phyloP scores from a whole-genome alignment of 306 rosid genomes.

The Sophora flavescens region DNA sequence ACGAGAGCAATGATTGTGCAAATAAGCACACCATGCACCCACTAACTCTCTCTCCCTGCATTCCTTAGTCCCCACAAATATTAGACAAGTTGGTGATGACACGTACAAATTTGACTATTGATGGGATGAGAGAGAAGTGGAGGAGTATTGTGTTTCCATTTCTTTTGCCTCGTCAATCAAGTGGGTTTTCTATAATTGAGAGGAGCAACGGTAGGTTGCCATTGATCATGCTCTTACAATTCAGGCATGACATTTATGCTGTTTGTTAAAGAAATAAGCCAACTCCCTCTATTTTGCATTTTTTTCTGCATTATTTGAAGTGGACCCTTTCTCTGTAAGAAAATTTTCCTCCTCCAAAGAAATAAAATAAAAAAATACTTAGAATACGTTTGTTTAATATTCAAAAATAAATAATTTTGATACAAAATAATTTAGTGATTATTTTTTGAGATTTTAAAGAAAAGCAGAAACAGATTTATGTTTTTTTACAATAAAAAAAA shows the following conservation, averaged over 20 bases:
- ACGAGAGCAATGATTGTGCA: constrained; percentile 89
- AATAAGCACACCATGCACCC: constrained; percentile 70
- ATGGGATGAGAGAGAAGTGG: not conserved
- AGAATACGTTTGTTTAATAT: no score
- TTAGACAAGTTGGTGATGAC: constrained; percentile 35
- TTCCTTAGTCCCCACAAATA: constrained; percentile 20
- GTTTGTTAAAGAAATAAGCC: constrained; percentile 21
- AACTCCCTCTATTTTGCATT: not conserved
- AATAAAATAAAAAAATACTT: no score
- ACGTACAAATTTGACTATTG: constrained; percentile 46
- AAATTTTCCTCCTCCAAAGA: no score
- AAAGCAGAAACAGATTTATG: no score
- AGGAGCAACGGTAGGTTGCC: not conserved
- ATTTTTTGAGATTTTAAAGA: no score
- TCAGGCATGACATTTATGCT: constrained; percentile 24
- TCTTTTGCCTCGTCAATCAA: constrained; percentile 34
- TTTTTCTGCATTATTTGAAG: no score
- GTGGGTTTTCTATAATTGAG: constrained; percentile 39
- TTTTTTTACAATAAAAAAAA: no score
- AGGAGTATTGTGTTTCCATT: constrained; percentile 30
- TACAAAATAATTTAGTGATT: no score
- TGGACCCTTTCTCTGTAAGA: not conserved
- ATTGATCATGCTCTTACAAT: constrained; percentile 35
- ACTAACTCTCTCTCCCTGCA: constrained; percentile 46
- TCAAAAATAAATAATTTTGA: no score